Evolutionary conservation across 2,329 filamentous ascomycete species (phyloP).

Genomic region (Colletotrichum endophyticum): DNA sequence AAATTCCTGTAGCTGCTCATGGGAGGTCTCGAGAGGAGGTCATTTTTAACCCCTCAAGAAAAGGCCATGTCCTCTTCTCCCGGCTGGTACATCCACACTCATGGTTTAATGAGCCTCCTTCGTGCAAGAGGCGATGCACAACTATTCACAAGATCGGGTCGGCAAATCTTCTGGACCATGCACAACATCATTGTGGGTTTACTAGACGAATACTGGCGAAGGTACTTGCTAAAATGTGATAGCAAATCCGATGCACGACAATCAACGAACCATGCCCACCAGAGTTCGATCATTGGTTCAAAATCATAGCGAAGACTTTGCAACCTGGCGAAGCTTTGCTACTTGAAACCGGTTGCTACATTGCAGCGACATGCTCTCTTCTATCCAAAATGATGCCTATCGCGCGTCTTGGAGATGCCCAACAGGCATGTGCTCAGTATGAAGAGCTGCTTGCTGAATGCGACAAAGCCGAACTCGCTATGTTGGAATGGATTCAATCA

Average conservation of each 20-base stretch:
- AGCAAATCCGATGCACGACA: slow-evolving; percentile 43
- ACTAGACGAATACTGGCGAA: too few species aligned
- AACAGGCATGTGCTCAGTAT: not conserved
- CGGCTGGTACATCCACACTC: slow-evolving; percentile 39
- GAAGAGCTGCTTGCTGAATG: slow-evolving; percentile 22
- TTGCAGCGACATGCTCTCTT: not conserved
- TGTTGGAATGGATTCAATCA: slow-evolving; percentile 30
- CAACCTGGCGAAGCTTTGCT: slow-evolving; percentile 8
- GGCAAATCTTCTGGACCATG: slow-evolving; percentile 41
- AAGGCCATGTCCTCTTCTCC: not conserved
- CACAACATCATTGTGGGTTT: slow-evolving; percentile 41
- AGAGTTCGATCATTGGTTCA: slow-evolving; percentile 40
- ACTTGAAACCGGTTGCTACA: not conserved
- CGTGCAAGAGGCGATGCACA: slow-evolving; percentile 33
- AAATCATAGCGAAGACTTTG: slow-evolving; percentile 23
- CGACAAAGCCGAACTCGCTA: slow-evolving; percentile 31
- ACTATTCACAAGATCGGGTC: slow-evolving; percentile 27
- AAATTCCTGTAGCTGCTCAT: slow-evolving; percentile 34
- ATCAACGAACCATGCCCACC: slow-evolving; percentile 36
- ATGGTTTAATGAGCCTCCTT: slow-evolving; percentile 40
- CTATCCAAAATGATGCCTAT: slow-evolving; percentile 8
- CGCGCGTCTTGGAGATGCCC: not conserved
- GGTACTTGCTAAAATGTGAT: not conserved
- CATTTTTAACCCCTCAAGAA: not conserved
- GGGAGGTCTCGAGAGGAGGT: slow-evolving; percentile 33